phyloP scores from a whole-genome alignment of 768 basidiomycete genomes.

The Lactarius indigo region DNA sequence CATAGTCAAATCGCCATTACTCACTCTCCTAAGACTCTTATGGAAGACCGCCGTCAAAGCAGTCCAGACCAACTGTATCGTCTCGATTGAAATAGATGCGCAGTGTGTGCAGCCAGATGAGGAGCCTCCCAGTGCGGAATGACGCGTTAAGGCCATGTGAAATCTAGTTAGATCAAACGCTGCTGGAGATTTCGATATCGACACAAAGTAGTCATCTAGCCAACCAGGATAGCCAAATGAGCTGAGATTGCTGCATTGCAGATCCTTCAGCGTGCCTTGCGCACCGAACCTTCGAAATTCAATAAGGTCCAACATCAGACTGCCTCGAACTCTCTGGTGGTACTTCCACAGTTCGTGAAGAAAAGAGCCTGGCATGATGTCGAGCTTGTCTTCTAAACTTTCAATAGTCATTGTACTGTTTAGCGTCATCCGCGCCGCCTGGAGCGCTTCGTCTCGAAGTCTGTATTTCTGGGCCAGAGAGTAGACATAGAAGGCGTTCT shows the following conservation, averaged over 20 bases:
- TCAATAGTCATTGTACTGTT: too few species aligned
- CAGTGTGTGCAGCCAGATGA: background rate
- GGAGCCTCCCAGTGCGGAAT: background rate
- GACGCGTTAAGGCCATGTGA: slow-evolving; percentile 8
- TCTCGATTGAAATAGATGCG: background rate
- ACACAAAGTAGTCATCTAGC: slow-evolving; percentile 7
- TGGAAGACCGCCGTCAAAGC: background rate
- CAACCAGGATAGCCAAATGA: slow-evolving; percentile 5
- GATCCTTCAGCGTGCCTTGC: background rate
- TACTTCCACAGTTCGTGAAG: too few species aligned
- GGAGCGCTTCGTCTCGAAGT: too few species aligned
- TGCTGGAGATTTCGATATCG: slow-evolving; percentile 1
- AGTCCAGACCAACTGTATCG: background rate
- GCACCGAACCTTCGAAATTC: slow-evolving; percentile 2
- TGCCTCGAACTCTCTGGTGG: background rate
- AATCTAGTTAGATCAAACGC: background rate
- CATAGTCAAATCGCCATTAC: background rate
- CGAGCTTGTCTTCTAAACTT: too few species aligned
- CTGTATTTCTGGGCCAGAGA: too few species aligned
- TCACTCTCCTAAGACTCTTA: background rate
- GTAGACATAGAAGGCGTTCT: background rate
- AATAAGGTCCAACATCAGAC: slow-evolving; percentile 2
- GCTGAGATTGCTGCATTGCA: background rate
- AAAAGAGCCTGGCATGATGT: too few species aligned
- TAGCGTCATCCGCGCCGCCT: too few species aligned